phyloP scores from a whole-genome alignment of 1,284 basidiomycete genomes.

The Ganoderma meredithae region DNA sequence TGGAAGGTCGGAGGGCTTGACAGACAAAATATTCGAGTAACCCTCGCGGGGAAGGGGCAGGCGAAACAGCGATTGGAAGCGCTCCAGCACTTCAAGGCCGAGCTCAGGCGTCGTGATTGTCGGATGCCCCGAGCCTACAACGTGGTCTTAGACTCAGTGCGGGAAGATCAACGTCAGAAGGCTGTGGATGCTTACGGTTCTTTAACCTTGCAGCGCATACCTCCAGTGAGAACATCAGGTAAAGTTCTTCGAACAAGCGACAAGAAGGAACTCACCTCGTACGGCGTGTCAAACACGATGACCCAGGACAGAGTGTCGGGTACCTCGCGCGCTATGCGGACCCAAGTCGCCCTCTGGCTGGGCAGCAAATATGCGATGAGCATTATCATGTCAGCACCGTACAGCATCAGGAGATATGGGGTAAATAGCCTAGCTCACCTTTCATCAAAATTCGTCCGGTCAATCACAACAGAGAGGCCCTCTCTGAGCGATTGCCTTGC shows the following conservation, averaged over 20 bases:
- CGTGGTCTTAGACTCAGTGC: no score
- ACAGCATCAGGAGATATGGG: not conserved
- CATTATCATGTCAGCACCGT: not conserved
- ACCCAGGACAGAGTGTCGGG: conserved; percentile 68
- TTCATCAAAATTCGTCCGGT: conserved; percentile 75
- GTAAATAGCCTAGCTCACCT: conserved; percentile 53
- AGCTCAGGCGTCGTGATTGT: conserved; percentile 68
- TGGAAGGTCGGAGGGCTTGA: conserved; percentile 60
- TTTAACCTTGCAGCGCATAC: conserved; percentile 59
- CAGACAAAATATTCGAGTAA: conserved; percentile 62
- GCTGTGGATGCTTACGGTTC: conserved; percentile 45
- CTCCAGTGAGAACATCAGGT: conserved; percentile 41
- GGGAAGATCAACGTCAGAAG: no score
- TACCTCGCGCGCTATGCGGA: conserved; percentile 68
- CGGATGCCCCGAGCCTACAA: conserved; percentile 69
- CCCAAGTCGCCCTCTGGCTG: conserved; percentile 78
- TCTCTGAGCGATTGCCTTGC: conserved; percentile 56
- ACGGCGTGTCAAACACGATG: conserved; percentile 76
- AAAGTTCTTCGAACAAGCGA: not conserved
- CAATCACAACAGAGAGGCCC: conserved; percentile 74
- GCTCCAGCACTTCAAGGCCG: conserved; percentile 62
- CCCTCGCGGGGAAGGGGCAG: conserved; percentile 64
- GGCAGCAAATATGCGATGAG: no score
- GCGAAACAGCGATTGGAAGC: conserved; percentile 64
- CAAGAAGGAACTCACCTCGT: conserved; percentile 61